Conservation (phyloP, 176 grass and related monocot species). For the Puya raimondii region DNA sequence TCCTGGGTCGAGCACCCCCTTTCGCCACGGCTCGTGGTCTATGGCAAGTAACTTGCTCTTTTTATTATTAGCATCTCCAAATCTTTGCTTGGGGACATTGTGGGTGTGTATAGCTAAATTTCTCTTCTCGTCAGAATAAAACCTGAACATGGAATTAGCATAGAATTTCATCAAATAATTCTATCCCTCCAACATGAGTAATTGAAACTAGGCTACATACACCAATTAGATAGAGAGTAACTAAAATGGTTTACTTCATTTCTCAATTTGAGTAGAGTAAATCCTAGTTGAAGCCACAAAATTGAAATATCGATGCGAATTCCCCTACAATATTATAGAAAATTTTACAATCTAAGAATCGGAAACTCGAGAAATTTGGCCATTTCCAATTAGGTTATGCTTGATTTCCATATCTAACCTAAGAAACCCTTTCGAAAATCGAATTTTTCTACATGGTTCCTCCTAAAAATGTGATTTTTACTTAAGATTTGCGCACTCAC, state of each 20-base stretch:
- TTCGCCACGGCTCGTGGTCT: conserved; percentile 38
- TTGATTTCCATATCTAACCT: background rate
- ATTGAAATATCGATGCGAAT: no score
- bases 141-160: conserved; percentile 29
- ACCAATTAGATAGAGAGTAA: no score
- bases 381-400: background rate
- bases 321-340: no score
- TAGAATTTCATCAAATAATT: background rate
- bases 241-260: no score
- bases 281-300: no score
- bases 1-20: conserved; percentile 61
- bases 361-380: background rate
- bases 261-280: no score
- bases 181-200: background rate
- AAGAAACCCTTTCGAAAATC: background rate
- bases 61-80: conserved; percentile 21
- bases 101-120: conserved; percentile 47
- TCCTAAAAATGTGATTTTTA: background rate
- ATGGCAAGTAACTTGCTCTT: conserved; percentile 47
- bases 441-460: background rate
- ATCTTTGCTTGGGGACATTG: conserved; percentile 32
- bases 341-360: no score
- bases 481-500: conserved; percentile 30
- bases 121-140: conserved; percentile 56
- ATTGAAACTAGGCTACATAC: background rate